Base-by-base conservation (phyloP, 768 basidiomycete genomes). In the Boletus rubescentipes region DNA sequence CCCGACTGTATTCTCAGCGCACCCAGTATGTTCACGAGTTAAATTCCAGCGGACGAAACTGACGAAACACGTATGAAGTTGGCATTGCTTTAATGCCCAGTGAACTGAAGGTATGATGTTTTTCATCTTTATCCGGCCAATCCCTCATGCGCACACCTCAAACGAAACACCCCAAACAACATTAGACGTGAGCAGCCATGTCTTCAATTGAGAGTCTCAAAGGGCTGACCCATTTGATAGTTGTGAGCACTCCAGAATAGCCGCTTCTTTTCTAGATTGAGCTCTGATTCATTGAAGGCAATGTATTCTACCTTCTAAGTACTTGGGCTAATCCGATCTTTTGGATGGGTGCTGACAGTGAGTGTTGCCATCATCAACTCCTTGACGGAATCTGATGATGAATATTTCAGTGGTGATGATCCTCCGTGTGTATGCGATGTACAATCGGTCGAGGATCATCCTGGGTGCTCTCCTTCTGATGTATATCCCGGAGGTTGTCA, bases 401-500 rank as follows among this genome's bases (percentile, higher is more conserved):
- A n/a, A n/a, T n/a, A n/a, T n/a, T n/a, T n/a, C n/a, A n/a, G n/a
- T n/a, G n/a, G n/a, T n/a, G n/a, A n/a, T 51, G 50, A 30, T 51
- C 26, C 42, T 44, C 42, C 35, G 18, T 12, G 20, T 38, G 11
- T 32, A 21, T n/a, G n/a, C n/a, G n/a, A n/a, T n/a, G n/a, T n/a
- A n/a, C n/a, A n/a, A n/a, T n/a, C n/a, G n/a, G n/a, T 49, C 53
- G 18, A 48, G 41, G 23, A 21, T 31, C 9, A 48, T 54, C 29
- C 26, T 54, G 2, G 23, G 40, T 6, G 16, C 23, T 10, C 53
- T 48, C 8, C 39, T 54, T 30, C 34, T 37, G 31, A 41, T 54
- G n/a, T n/a, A n/a, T n/a, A n/a, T n/a, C 14, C 11, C 46, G 4
- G 35, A 49, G 23, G 9, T 49, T 7, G 37, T 26, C 48, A n/a